phyloP scores from a whole-genome alignment of 345 rosid genomes.

The Microthlaspi erraticum region DNA sequence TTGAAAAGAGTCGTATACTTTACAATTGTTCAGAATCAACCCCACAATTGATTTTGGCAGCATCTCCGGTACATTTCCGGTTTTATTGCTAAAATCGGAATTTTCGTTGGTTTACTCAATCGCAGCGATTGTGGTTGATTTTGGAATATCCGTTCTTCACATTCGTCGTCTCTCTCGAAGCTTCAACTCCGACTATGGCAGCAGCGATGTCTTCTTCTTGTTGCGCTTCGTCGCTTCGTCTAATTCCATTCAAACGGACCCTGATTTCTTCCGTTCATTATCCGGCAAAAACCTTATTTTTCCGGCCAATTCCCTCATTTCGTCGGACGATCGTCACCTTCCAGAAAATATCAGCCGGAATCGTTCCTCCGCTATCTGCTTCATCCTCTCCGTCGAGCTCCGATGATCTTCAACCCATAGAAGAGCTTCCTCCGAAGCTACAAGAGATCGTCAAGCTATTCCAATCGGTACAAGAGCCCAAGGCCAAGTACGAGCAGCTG shows the following conservation, averaged over 20 bases:
- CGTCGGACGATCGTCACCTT: slow-evolving; percentile 52
- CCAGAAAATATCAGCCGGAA: slow-evolving; percentile 47
- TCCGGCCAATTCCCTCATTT: slow-evolving; percentile 31
- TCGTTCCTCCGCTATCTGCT: slow-evolving; percentile 28
- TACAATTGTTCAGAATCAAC: slow-evolving; percentile 29
- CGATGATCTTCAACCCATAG: slow-evolving; percentile 62
- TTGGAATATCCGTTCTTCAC: not conserved
- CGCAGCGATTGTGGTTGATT: slow-evolving; percentile 13
- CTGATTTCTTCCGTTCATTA: not conserved
- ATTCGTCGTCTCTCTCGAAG: slow-evolving; percentile 33
- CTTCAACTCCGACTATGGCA: slow-evolving; percentile 36
- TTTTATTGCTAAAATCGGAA: slow-evolving; percentile 8
- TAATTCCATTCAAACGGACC: slow-evolving; percentile 6
- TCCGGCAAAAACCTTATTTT: slow-evolving; percentile 49
- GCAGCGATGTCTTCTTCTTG: slow-evolving; percentile 39
- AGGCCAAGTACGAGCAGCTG: slow-evolving; percentile 86
- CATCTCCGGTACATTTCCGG: slow-evolving; percentile 35
- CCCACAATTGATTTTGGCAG: slow-evolving; percentile 4
- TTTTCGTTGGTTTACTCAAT: not conserved
- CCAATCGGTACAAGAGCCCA: slow-evolving; percentile 79
- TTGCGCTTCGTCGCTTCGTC: slow-evolving; percentile 34
- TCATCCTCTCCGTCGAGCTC: slow-evolving; percentile 52
- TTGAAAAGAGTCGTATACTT: slow-evolving; percentile 29
- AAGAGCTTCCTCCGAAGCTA: slow-evolving; percentile 87
- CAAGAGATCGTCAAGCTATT: slow-evolving; percentile 80